These are phyloP conservation scores for Rhynchospora breviuscula DNA, from an alignment of 176 grass and related monocot genomes.

Conservation along the genomic window DNA sequence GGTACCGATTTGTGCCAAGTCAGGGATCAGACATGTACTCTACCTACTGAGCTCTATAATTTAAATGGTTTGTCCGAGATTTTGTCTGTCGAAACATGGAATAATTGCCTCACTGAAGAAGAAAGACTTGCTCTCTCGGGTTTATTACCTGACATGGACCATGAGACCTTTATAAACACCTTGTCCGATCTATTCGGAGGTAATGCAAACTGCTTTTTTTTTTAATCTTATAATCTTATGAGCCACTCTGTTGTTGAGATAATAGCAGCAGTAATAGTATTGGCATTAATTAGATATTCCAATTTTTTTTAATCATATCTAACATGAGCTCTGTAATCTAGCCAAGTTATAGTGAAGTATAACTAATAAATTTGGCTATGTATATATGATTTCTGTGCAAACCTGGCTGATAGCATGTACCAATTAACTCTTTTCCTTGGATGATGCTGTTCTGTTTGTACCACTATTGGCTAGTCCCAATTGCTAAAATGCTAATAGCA, in stretches of 20 bases:
- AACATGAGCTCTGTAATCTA: neutral
- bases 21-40: constrained; percentile 46
- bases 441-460: neutral
- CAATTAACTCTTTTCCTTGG: neutral
- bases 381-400: neutral
- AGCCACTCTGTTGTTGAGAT: neutral
- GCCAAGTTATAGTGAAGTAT: neutral
- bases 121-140: constrained; percentile 50
- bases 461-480: neutral
- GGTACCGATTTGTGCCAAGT: constrained; percentile 61
- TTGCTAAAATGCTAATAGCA: neutral
- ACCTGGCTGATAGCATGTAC: neutral
- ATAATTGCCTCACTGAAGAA: constrained; percentile 60
- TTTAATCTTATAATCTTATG: neutral
- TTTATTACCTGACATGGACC: constrained; percentile 75
- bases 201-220: neutral
- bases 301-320: neutral
- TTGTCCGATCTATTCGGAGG: constrained; percentile 69
- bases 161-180: constrained; percentile 57
- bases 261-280: neutral
- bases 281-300: neutral
- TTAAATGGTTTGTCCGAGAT: constrained; percentile 33
- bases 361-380: neutral
- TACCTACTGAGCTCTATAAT: constrained; percentile 56
- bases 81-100: constrained; percentile 68